Base-by-base conservation (phyloP, 768 basidiomycete species). In the Russula abietina region DNA sequence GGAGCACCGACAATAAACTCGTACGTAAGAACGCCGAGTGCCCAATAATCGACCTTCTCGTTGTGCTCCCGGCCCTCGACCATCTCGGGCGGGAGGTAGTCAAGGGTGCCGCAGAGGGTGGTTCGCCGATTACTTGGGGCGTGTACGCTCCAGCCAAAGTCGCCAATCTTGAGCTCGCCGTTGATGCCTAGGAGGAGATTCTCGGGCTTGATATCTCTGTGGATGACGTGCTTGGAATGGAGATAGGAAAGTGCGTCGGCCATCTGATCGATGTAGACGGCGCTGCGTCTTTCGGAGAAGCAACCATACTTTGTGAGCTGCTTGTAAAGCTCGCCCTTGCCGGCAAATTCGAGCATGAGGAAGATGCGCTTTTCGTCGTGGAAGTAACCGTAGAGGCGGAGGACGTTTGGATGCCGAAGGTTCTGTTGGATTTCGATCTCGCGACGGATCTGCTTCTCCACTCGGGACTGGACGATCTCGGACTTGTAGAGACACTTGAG, bases 391-490 rank as follows among this genome's bases (percentile, higher is more conserved):
- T 98, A 96, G 11, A 98, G 80, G 10, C 96, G 86, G 12, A 99
- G 81, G 69, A 98, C 86, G 73, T 98, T 87, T 1, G 96, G 96
- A 73, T 98, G 96, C 57, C 96, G 84, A 46, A 98, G 82, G 75
- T 98, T 95, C 71, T 92, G 90, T 69, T 98, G 96, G 62, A 99
- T 98, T 73, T 98, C 97, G 69, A 99, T 98, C 74, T 99, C 97
- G 57, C 97, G 84, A 41, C 97, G 84, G 64, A 95, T 91, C 74
- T 99, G 97, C 72, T 96, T 98, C 78, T 98, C 96, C 52, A 98
- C 94, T 68, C 86, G 85, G 65, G 86, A 86, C 68, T 89, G 81
- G 51, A 98, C 85, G 71, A 99, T 89, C 75, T 99, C 97, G 57
- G 89, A 88, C 77, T 98, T 99, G 81, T 95, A 95, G 60, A 98